Evolutionary conservation across 176 grass and related monocot genomes (phyloP).

Genomic region (Rhipidocladum racemiflorum): DNA sequence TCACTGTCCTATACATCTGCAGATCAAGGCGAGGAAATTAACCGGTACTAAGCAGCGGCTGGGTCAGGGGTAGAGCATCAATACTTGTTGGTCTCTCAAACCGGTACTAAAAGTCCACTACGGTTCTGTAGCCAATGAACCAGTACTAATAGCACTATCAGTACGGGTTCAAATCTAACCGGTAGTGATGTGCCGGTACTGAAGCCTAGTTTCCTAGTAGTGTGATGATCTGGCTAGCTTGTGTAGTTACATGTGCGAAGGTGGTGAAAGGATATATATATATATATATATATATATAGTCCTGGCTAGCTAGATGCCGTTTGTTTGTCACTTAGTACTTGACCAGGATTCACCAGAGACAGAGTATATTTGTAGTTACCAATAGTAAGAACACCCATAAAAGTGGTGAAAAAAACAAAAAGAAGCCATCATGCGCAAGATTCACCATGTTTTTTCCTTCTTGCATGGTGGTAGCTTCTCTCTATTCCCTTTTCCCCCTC

Average conservation of each 20-base stretch:
- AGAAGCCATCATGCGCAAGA: conserved; percentile 30
- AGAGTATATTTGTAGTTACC: conserved; percentile 40
- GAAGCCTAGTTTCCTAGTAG: no score
- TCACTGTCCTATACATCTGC: conserved; percentile 99
- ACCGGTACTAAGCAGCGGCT: no score
- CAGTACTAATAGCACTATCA: no score
- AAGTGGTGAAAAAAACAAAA: conserved; percentile 37
- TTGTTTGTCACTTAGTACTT: conserved; percentile 51
- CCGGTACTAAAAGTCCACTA: no score
- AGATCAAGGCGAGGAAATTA: background rate
- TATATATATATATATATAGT: background rate
- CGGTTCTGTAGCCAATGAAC: no score
- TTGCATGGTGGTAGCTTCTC: conserved; percentile 30
- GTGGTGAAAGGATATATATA: background rate
- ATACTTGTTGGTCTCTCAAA: no score
- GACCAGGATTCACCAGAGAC: conserved; percentile 38
- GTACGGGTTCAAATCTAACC: no score
- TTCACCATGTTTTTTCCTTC: conserved; percentile 28
- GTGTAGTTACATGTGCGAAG: background rate
- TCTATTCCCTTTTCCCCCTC: background rate
- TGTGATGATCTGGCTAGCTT: background rate
- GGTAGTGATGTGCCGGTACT: no score
- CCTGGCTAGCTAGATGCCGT: conserved; percentile 38
- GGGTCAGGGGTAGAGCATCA: no score
- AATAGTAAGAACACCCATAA: conserved; percentile 37